Conservation (phyloP, 2,329 filamentous ascomycete genomes). For the Trichophyton benhamiae region DNA sequence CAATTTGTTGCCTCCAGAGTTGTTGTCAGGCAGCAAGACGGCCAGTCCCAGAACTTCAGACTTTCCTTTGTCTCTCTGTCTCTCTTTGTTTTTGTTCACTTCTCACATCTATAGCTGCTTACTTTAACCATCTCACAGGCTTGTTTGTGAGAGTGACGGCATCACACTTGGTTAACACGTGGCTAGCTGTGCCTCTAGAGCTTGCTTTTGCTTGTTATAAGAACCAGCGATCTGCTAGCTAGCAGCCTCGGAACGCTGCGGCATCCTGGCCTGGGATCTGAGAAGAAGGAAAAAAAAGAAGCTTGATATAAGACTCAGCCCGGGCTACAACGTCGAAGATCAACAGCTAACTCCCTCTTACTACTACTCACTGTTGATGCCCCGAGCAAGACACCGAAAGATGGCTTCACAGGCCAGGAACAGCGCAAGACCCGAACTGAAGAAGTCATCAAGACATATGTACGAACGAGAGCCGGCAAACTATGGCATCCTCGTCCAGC, state of each 20-base stretch:
- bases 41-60: neutral
- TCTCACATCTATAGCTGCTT: neutral
- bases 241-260: neutral
- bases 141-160: neutral
- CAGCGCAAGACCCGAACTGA: neutral
- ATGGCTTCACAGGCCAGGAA: neutral
- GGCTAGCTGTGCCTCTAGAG: neutral
- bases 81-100: neutral
- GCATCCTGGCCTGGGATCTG: neutral
- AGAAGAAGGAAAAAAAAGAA: neutral
- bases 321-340: neutral
- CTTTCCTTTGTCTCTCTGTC: neutral
- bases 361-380: neutral
- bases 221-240: neutral
- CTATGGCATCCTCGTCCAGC: conserved; percentile 35
- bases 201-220: neutral
- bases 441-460: conserved; percentile 10
- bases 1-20: neutral
- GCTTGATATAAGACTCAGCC: neutral
- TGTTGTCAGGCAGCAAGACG: neutral
- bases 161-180: neutral
- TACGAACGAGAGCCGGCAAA: conserved; percentile 26
- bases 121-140: neutral
- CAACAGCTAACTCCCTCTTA: neutral
- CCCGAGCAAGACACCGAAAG: neutral